These are phyloP conservation scores for Cryptosporidium viatorum DNA, from an alignment of 169 alveolate species.

Conservation along the genomic window DNA sequence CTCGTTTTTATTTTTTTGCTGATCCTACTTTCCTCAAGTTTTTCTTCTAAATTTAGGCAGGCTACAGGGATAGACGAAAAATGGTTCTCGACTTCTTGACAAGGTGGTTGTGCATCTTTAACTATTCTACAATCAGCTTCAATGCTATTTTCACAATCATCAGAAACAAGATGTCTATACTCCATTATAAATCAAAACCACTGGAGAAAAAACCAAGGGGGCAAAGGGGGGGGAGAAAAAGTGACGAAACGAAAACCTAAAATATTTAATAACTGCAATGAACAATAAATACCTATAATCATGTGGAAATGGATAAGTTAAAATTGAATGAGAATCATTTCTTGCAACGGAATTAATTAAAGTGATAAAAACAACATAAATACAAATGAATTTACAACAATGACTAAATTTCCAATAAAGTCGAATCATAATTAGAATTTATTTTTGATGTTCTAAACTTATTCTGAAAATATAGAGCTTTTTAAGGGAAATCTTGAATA, in stretches of 20 bases:
- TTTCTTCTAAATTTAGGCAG: conserved; percentile 12
- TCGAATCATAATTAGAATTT: not conserved
- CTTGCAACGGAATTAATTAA: too few species aligned
- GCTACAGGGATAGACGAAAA: not conserved
- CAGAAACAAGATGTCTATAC: not conserved
- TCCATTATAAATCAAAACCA: not conserved
- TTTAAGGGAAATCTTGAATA: not conserved
- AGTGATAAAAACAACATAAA: not conserved
- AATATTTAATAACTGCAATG: too few species aligned
- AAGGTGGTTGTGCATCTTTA: not conserved
- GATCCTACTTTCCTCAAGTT: conserved; percentile 8
- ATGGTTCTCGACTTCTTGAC: not conserved
- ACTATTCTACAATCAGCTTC: not conserved
- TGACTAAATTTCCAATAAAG: not conserved
- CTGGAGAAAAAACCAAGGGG: not conserved
- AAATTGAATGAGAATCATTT: not conserved
- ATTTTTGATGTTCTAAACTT: not conserved
- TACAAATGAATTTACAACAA: not conserved
- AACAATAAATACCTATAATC: not conserved
- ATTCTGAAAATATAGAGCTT: not conserved
- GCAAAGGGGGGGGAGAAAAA: not conserved
- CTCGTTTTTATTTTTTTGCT: not conserved
- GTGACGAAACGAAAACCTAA: not conserved
- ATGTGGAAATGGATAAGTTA: too few species aligned
- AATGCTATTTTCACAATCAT: not conserved